Evolutionary conservation across 2,329 filamentous ascomycete genomes (phyloP), one percentile per base, ranked within the genome.

Genomic region (Elsinoe perseae): DNA sequence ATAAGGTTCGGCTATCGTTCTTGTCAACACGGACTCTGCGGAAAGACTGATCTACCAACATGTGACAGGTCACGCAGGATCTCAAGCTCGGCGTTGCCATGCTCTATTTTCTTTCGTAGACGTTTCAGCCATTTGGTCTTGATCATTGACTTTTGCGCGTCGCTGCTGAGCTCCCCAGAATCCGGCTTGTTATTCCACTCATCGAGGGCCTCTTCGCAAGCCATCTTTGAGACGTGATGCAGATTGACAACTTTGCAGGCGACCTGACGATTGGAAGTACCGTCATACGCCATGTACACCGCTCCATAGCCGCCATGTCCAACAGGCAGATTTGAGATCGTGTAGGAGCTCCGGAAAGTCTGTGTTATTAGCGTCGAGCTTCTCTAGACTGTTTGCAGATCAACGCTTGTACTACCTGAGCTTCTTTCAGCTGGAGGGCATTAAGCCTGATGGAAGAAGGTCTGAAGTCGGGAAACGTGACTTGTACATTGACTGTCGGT

Each of bases 171-270:
- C 34, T 56, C 14, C 21, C 14, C 10, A 6, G n/a, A 8, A 6
- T 36, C 18, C n/a, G 12, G 23, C 14, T 4, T 14, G 9, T 16
- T 27, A 10, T 32, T 25, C 14, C n/a, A 44, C 28, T 42, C 21
- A 3, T 27, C 16, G 4, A 28, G 7, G 21, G 53, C 40, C 28
- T 56, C 53, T 28, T 56, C 40, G 16, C 23, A 23, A 7, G 53
- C 53, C 20, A 48, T 34, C 7, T 20, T 9, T 12, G 38, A 44
- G 16, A 44, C 23, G 8, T 48, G 23, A 21, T 56, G 53, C n/a
- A 56, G 23, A n/a, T 56, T 42, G 53, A 87, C 72, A 7, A 87
- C 69, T 63, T 89, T 89, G 72, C 86, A 89, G 9, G 84, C 84
- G 18, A 87, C 61, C 63, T 89, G 86, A 56, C 75, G 76, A 34